These are phyloP conservation scores for Aphanomyces invadans DNA, from an alignment of 352 stramenopile species.

Conservation along the genomic window DNA sequence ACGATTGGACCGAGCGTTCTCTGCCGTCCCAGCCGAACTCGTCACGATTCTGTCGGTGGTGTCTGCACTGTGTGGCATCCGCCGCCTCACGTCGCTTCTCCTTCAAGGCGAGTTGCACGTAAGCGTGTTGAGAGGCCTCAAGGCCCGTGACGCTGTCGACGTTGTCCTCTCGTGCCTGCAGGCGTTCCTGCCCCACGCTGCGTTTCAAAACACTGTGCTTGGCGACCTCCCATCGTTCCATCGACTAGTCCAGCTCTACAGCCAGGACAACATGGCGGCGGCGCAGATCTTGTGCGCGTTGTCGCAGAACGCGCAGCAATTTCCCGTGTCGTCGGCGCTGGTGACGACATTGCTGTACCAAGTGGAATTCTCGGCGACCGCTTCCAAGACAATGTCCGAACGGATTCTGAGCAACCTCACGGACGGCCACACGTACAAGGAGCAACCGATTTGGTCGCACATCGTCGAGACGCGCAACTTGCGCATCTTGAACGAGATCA, in stretches of 20 bases:
- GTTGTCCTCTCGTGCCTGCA: background rate
- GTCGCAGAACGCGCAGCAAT: background rate
- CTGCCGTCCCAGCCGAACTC: background rate
- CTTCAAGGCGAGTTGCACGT: constrained; percentile 13
- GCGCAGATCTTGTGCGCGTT: constrained; percentile 6
- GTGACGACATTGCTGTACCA: constrained; percentile 14
- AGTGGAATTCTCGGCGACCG: constrained; percentile 47
- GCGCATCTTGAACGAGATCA: constrained; percentile 1
- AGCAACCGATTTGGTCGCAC: constrained; percentile 3
- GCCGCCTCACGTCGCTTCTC: background rate
- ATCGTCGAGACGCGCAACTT: constrained; percentile 43
- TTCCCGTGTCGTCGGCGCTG: background rate
- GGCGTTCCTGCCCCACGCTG: constrained; percentile 1
- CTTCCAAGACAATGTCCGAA: constrained; percentile 41
- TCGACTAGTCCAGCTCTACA: constrained; percentile 13
- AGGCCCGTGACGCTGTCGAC: background rate
- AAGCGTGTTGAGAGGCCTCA: background rate
- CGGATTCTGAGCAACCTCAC: constrained; percentile 61
- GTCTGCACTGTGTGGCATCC: background rate
- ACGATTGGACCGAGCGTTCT: constrained; percentile 1
- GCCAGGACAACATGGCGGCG: background rate
- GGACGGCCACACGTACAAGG: background rate
- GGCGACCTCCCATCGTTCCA: background rate
- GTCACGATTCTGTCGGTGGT: background rate
- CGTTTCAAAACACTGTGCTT: background rate